Evolutionary conservation across 192 early-diverging fungal species (phyloP), one percentile per base, ranked within the genome.

Genomic region (Dissophora globulifera): DNA sequence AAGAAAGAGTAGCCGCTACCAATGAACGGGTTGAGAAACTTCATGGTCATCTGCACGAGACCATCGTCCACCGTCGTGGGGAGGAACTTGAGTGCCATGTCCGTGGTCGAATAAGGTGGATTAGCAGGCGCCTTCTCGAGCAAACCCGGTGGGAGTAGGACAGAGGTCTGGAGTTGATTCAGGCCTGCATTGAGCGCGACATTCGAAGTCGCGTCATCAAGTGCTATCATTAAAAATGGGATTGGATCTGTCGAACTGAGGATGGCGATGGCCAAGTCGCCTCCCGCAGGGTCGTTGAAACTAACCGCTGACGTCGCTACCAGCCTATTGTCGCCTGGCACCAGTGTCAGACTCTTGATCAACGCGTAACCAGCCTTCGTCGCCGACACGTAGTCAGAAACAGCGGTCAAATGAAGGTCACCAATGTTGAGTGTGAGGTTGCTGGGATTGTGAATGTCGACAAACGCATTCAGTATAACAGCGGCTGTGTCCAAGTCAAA

Each of bases 381-480:
- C 66, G 0, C 4, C 17, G 0, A 26, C 31, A 9, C 27, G 43
- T 12, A 50, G 20, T 16, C 29, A 7, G n/a, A 54, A n/a, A n/a
- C 56, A 6, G 32, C 33, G 2, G 22, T 67, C 43, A 79, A 20
- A 0, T 15, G 17, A 31, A 70, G 17, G 23, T 56, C 54, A 33
- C 50, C 45, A 30, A 79, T 17, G 38, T 38, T 59, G 20, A 81
- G 48, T 4, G 67, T 63, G 15, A 78, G 43, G 25, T 67, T 79
- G 49, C 62, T 67, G 46, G 78, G 78, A 30, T 79, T 79, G 53
- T 43, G 32, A 22, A 79, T 64, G 15, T 47, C 43, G 26, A 64
- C 51, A 17, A 57, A 16, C 0, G 42, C 22, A 4, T 40, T 47
- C 25, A 46, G 12, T 26, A 30, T 4, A 10, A 46, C n/a, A 1